Conservation (phyloP, 164 flowering plant genomes). For the Berberis thunbergii region DNA sequence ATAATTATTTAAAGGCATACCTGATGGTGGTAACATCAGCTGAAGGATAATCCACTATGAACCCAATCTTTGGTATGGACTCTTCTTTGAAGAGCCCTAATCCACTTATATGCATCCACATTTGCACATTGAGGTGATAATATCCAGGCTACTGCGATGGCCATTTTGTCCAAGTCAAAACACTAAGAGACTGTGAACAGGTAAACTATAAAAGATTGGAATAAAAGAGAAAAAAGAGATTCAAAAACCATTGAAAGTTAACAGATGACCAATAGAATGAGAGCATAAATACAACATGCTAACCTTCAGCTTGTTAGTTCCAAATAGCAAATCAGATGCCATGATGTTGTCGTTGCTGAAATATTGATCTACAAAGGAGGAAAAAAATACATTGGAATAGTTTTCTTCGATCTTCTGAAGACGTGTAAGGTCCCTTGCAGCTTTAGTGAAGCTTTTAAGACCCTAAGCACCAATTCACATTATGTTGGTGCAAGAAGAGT, state of each 20-base stretch:
- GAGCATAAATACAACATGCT: slow-evolving; percentile 7
- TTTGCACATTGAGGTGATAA: slow-evolving; percentile 54
- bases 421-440: not conserved
- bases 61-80: slow-evolving; percentile 80
- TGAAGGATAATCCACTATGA: slow-evolving; percentile 78
- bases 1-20: slow-evolving; percentile 19
- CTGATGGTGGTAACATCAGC: slow-evolving; percentile 60
- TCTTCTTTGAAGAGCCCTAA: slow-evolving; percentile 80
- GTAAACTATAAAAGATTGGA: slow-evolving; percentile 36
- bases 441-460: not conserved
- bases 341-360: slow-evolving; percentile 80
- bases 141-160: slow-evolving; percentile 96
- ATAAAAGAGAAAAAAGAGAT: not conserved
- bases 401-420: not conserved
- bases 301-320: slow-evolving; percentile 85
- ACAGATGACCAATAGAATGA: not conserved
- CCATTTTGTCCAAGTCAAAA: slow-evolving; percentile 81
- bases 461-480: not conserved
- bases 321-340: slow-evolving; percentile 80
- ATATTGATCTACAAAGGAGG: too few species aligned
- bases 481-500: not conserved
- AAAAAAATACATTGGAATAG: not conserved
- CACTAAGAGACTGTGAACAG: slow-evolving; percentile 81
- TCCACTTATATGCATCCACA: slow-evolving; percentile 65
- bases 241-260: not conserved